phyloP scores from a whole-genome alignment of 176 grass and related monocot species.

The Musa troglodytarum region DNA sequence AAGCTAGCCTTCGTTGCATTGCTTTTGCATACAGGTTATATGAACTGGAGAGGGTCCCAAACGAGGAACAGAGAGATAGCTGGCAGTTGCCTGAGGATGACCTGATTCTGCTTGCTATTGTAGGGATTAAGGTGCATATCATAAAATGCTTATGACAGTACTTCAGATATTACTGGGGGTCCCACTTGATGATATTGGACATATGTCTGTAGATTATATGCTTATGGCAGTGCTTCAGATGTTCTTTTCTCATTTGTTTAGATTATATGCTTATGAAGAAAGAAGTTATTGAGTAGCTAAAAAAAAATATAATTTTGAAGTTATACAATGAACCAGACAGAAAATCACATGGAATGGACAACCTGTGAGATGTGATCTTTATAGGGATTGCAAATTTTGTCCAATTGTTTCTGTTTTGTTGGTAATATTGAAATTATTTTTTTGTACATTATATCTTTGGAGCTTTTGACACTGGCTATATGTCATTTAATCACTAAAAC shows the following conservation, averaged over 20 bases:
- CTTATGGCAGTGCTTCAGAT: too few species aligned
- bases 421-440: too few species aligned
- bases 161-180: background rate
- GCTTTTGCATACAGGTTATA: conserved; percentile 69
- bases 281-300: too few species aligned
- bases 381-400: too few species aligned
- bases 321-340: too few species aligned
- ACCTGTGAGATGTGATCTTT: too few species aligned
- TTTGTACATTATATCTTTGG: too few species aligned
- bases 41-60: conserved; percentile 56
- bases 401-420: too few species aligned
- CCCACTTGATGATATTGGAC: background rate
- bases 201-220: background rate
- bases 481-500: background rate
- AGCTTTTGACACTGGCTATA: too few species aligned
- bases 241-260: background rate
- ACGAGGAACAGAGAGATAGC: conserved; percentile 54
- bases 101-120: conserved; percentile 64
- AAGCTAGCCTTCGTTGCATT: conserved; percentile 67
- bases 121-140: conserved; percentile 70
- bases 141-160: background rate
- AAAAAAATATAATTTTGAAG: too few species aligned
- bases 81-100: conserved; percentile 83
- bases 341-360: too few species aligned
- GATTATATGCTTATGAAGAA: background rate